A percentile compares a stretch with the other conserved stretches of the same genome.
phyloP scores from a whole-genome alignment of 2,329 filamentous ascomycete genomes.

The Penicillium digitatum region DNA sequence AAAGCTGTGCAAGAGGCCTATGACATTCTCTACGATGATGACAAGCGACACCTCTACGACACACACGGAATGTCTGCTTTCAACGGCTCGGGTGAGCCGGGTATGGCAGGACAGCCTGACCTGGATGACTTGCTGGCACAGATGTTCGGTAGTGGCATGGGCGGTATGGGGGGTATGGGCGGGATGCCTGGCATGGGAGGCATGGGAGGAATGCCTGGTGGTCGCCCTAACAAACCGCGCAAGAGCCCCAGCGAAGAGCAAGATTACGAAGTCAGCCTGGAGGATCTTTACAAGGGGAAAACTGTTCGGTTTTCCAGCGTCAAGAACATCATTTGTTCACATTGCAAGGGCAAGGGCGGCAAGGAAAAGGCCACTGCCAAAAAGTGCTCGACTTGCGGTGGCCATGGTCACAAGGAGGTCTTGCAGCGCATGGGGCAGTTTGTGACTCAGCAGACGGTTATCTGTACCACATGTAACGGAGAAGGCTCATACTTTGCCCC shows the following conservation, averaged over 20 bases:
- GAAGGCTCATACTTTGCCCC: slow-evolving; percentile 85
- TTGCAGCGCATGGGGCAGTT: slow-evolving; percentile 82
- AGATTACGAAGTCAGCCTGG: slow-evolving; percentile 82
- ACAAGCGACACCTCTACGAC: slow-evolving; percentile 89
- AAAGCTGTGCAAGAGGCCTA: slow-evolving; percentile 92
- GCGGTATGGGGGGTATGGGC: slow-evolving; percentile 51
- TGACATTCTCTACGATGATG: slow-evolving; percentile 94
- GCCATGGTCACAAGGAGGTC: slow-evolving; percentile 70
- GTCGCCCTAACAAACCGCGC: slow-evolving; percentile 44
- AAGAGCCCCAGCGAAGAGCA: slow-evolving; percentile 82
- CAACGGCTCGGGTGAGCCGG: slow-evolving; percentile 67
- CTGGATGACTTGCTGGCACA: slow-evolving; percentile 89
- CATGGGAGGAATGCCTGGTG: slow-evolving; percentile 29
- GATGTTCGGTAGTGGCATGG: slow-evolving; percentile 71
- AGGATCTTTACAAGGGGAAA: slow-evolving; percentile 98
- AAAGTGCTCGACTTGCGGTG: slow-evolving; percentile 78
- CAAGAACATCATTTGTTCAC: slow-evolving; percentile 83
- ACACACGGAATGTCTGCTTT: slow-evolving; percentile 94
- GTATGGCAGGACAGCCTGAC: slow-evolving; percentile 61
- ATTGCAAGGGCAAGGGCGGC: slow-evolving; percentile 83
- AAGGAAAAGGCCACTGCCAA: slow-evolving; percentile 87
- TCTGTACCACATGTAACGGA: slow-evolving; percentile 79
- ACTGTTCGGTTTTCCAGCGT: slow-evolving; percentile 94
- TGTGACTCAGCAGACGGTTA: slow-evolving; percentile 71
- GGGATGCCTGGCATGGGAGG: slow-evolving; percentile 50